Conservation (phyloP, 2,329 filamentous ascomycete genomes). For the Penicillium sp. region DNA sequence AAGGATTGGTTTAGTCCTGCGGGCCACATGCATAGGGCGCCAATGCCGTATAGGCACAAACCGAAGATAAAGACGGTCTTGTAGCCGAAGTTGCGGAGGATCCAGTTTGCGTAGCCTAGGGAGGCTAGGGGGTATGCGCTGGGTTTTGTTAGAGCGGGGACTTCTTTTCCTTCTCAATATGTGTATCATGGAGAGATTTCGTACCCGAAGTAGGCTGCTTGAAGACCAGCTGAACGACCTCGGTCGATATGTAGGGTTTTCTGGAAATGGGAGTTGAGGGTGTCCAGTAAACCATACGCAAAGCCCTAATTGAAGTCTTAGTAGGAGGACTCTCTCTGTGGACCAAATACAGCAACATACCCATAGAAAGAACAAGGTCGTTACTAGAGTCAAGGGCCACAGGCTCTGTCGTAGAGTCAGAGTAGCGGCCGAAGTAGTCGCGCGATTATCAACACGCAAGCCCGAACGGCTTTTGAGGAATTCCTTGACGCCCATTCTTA, state of each 20-base stretch:
- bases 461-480: constrained; percentile 28
- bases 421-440: constrained; percentile 35
- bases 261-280: constrained; percentile 51
- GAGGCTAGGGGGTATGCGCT: constrained; percentile 49
- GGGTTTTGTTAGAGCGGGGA: background rate
- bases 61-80: constrained; percentile 72
- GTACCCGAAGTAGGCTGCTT: constrained; percentile 57
- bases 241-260: constrained; percentile 48
- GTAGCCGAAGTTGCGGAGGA: constrained; percentile 67
- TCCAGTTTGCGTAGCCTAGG: constrained; percentile 47
- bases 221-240: constrained; percentile 53
- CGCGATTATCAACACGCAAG: constrained; percentile 28
- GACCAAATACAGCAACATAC: constrained; percentile 18
- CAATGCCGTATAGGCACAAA: constrained; percentile 59
- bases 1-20: constrained; percentile 65
- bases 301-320: constrained; percentile 31
- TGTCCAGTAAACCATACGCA: constrained; percentile 44
- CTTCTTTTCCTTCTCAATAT: background rate
- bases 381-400: constrained; percentile 39
- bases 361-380: constrained; percentile 48
- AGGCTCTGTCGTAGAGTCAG: constrained; percentile 39
- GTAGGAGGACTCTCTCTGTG: background rate
- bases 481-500: constrained; percentile 23
- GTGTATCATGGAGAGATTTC: constrained; percentile 8
- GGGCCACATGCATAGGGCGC: constrained; percentile 78